A percentile compares a stretch with the other conserved stretches of the same genome.
Evolutionary conservation across 2,329 filamentous ascomycete species (phyloP).

Genomic region (Cladosporium colombiae): DNA sequence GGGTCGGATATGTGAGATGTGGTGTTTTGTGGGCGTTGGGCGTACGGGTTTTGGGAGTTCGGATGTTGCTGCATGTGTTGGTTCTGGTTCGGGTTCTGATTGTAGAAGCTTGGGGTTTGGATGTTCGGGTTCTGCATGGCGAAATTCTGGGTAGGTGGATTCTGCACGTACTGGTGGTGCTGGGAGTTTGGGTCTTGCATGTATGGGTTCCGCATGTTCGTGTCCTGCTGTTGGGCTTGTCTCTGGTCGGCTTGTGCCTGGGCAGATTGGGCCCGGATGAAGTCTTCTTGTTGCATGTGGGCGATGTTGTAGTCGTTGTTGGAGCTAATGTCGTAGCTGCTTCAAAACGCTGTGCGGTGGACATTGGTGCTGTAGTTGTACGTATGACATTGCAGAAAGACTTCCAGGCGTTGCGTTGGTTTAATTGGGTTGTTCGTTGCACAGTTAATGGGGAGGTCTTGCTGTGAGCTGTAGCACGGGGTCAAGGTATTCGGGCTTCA

Average conservation of each 20-base stretch:
- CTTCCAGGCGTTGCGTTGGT: not conserved
- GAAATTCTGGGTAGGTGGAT: too few species aligned
- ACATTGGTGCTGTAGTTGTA: not conserved
- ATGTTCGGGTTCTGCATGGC: not conserved
- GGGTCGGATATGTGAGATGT: not conserved
- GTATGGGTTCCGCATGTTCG: not conserved
- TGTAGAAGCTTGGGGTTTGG: too few species aligned
- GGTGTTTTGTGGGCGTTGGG: not conserved
- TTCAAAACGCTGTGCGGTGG: not conserved
- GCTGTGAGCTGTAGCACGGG: too few species aligned
- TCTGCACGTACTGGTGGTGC: not conserved
- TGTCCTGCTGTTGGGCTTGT: not conserved
- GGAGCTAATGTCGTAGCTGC: not conserved
- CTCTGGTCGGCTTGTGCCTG: not conserved
- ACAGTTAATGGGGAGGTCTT: not conserved
- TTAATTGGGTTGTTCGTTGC: not conserved
- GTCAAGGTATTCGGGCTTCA: too few species aligned
- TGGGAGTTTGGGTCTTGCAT: not conserved
- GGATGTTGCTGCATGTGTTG: not conserved
- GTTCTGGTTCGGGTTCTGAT: not conserved
- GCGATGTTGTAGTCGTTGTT: not conserved
- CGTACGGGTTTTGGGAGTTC: too few species aligned
- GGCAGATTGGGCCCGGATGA: not conserved
- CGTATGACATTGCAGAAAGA: not conserved
- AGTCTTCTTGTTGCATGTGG: not conserved